phyloP scores from a whole-genome alignment of 345 rosid genomes.

The Noccaea caerulescens region DNA sequence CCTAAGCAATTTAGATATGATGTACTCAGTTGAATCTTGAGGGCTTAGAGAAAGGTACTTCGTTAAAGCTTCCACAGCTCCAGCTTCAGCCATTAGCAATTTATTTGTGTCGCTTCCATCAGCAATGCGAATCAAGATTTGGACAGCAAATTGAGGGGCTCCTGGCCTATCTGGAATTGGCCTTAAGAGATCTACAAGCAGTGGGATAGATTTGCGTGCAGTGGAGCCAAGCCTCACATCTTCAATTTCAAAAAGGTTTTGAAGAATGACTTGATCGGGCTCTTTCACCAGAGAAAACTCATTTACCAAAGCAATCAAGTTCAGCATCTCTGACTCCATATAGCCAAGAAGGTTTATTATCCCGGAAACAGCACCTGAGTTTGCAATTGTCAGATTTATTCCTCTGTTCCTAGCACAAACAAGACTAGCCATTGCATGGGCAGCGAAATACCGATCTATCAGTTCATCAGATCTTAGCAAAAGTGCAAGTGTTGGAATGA shows the following conservation, averaged over 20 bases:
- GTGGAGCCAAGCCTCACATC: conserved; percentile 75
- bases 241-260: conserved; percentile 74
- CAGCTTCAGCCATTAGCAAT: conserved; percentile 82
- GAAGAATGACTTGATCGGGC: conserved; percentile 73
- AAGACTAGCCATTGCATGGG: conserved; percentile 91
- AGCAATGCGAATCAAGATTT: conserved; percentile 67
- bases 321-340: conserved; percentile 49
- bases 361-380: conserved; percentile 84
- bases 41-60: conserved; percentile 63
- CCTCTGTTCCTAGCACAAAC: conserved; percentile 67
- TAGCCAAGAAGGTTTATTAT: conserved; percentile 73
- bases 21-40: conserved; percentile 78
- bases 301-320: conserved; percentile 54
- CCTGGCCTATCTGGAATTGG: conserved; percentile 88
- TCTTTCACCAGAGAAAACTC: conserved; percentile 63
- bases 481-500: conserved; percentile 72
- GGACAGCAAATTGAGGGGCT: conserved; percentile 82
- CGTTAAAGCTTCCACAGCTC: conserved; percentile 86
- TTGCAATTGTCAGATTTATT: conserved; percentile 69
- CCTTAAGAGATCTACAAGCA: conserved; percentile 84
- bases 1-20: conserved; percentile 71
- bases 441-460: conserved; percentile 75
- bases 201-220: conserved; percentile 79
- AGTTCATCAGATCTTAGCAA: conserved; percentile 78
- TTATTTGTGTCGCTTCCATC: conserved; percentile 77